Percentiles rank a stretch among this genome's conserved stretches.
Conservation (phyloP, 208 protist genomes). For the Acanthamoeba comandoni region DNA sequence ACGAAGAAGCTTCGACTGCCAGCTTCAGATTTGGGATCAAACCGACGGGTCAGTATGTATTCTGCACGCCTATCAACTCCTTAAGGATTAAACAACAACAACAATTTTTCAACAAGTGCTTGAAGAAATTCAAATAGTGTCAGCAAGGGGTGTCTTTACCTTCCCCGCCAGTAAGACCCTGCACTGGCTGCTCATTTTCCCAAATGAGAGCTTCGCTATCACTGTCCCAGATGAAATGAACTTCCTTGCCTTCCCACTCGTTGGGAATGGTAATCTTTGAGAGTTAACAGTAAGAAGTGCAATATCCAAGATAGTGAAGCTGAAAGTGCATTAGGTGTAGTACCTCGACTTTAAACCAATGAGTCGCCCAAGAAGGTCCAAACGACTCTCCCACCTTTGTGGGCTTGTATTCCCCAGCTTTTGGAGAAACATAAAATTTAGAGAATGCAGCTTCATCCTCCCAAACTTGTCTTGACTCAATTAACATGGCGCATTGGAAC, state of each 20-base stretch:
- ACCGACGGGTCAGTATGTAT: not conserved
- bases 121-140: too few relatives aligned
- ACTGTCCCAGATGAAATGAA: constrained; percentile 85
- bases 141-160: constrained; percentile 66
- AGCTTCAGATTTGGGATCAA: not conserved
- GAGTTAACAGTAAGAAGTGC: not conserved
- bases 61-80: constrained; percentile 25
- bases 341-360: constrained; percentile 58
- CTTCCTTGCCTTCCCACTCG: constrained; percentile 62
- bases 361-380: constrained; percentile 41
- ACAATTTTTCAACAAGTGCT: too few relatives aligned
- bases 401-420: not conserved
- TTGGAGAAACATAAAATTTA: not conserved
- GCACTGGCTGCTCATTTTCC: constrained; percentile 75
- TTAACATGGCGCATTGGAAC: constrained; percentile 9
- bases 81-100: constrained; percentile 33
- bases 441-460: not conserved
- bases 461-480: not conserved
- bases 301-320: too few relatives aligned
- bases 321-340: too few relatives aligned
- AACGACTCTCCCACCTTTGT: not conserved
- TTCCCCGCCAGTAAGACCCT: constrained; percentile 80
- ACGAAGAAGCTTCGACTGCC: constrained; percentile 58
- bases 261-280: not conserved
- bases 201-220: constrained; percentile 81